Base-by-base conservation (phyloP, 2,329 filamentous ascomycete species). In the Stemphylium beticola region DNA sequence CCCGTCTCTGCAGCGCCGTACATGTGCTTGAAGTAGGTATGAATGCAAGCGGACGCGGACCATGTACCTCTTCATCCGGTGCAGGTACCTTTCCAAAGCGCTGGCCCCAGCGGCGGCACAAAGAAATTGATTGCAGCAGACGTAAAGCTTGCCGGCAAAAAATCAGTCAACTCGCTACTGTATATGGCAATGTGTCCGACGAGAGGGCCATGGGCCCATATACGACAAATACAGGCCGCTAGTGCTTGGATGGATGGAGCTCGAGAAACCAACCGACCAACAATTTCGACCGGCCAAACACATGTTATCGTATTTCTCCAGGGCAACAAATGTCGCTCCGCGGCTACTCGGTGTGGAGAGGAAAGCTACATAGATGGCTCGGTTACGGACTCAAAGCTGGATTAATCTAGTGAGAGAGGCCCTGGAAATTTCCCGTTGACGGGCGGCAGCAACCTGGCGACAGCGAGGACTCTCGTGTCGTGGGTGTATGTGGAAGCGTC, bases 51-150 rank as follows among this genome's bases (percentile, higher is more conserved):
- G 68, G 64, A 64, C 49, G 61, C 62, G 63, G 66, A 64, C 67
- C 63, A 68, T 64, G 67, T 64, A 60, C 56, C 58, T 72, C 61
- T 72, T 72, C 64, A 72, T 67, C 69, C 71, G 71, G 67, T 61
- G 60, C 63, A 72, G 68, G 68, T 72, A 72, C 70, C 29, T 71
- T 63, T 60, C 48, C 58, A 53, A 52, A 54, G 36, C 40, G 51
- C 40, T 55, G 64, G 59, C 46, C 50, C 7, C 59, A 61, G 63
- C 64, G 61, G 65, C 66, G 59, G 57, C 22, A 24, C 54, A 61
- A 53, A 60, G 57, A 68, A 63, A 72, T 69, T 73, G 66, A 69
- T 64, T 68, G 55, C 57, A 57, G 65, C 59, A 62, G 22, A 24
- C 22, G 22, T 62, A 67, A 65, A 38, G 36, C 49, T 55, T 66